A percentile compares a stretch with the other conserved stretches of the same genome.
Evolutionary conservation across 2,329 filamentous ascomycete species (phyloP).

Genomic region (Mycosphaerella arachidis): DNA sequence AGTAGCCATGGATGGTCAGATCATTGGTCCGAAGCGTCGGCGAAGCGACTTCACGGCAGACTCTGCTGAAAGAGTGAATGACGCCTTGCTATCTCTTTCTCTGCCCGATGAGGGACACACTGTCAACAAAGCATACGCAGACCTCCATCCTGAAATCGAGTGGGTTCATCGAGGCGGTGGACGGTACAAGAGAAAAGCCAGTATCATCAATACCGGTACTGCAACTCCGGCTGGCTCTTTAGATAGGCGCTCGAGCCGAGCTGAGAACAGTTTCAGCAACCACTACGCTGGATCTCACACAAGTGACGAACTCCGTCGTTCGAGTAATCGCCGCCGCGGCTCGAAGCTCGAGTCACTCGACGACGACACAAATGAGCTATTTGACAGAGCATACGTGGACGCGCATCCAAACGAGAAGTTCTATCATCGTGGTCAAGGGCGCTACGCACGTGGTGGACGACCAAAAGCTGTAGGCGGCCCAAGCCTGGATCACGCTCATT

Average conservation of each 20-base stretch:
- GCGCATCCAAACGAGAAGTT: slow-evolving; percentile 24
- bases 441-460: slow-evolving; percentile 22
- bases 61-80: not conserved
- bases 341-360: slow-evolving; percentile 10
- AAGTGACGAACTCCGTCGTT: slow-evolving; percentile 17
- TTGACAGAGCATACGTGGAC: slow-evolving; percentile 23
- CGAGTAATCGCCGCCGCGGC: slow-evolving; percentile 11
- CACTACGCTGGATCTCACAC: slow-evolving; percentile 14
- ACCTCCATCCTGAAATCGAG: slow-evolving; percentile 17
- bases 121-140: slow-evolving; percentile 14
- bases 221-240: slow-evolving; percentile 14
- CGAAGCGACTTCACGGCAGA: not conserved
- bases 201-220: slow-evolving; percentile 6
- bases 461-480: not conserved
- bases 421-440: slow-evolving; percentile 30
- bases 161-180: slow-evolving; percentile 23
- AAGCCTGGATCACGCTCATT: not conserved
- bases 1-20: slow-evolving; percentile 11
- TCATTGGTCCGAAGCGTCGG: not conserved
- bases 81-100: not conserved
- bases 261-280: slow-evolving; percentile 13
- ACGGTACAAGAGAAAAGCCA: slow-evolving; percentile 19
- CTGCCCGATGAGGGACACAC: not conserved
- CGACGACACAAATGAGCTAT: slow-evolving; percentile 9
- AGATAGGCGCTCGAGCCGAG: slow-evolving; percentile 20